Percentiles rank a stretch among this genome's conserved stretches.
Conservation (phyloP, 495 filamentous ascomycete species). For the Xylaria venustula region DNA sequence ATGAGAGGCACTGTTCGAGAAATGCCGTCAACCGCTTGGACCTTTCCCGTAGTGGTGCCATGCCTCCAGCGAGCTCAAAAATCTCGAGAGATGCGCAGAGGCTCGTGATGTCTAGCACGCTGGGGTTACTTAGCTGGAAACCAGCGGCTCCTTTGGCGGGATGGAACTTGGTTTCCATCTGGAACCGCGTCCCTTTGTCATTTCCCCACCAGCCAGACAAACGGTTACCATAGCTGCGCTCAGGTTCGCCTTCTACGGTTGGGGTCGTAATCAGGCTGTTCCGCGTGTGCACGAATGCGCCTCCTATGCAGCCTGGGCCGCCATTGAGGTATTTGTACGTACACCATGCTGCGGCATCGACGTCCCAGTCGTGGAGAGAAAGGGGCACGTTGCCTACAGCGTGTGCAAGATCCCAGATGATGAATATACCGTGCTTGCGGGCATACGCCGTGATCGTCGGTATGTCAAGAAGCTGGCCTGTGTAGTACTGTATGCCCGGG, state of each 20-base stretch:
- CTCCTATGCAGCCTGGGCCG: conserved; percentile 84
- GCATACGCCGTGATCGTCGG: conserved; percentile 78
- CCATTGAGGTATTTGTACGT: conserved; percentile 95
- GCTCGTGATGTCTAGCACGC: conserved; percentile 63
- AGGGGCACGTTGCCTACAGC: conserved; percentile 89
- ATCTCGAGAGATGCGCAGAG: conserved; percentile 75
- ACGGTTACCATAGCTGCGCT: conserved; percentile 50
- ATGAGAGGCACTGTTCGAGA: conserved; percentile 66
- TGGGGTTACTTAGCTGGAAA: conserved; percentile 70
- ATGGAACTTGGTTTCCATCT: conserved; percentile 74
- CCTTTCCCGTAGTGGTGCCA: conserved; percentile 69
- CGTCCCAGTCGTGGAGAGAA: conserved; percentile 84
- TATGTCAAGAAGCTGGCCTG: conserved; percentile 88
- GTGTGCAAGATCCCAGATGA: conserved; percentile 96
- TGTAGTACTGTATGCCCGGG: conserved; percentile 93
- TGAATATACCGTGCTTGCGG: conserved; percentile 68
- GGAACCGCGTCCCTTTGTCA: conserved; percentile 72
- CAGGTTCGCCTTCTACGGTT: conserved; percentile 32
- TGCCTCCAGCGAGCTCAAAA: conserved; percentile 67
- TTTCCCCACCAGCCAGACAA: conserved; percentile 91
- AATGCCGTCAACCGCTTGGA: conserved; percentile 76
- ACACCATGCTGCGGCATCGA: conserved; percentile 97
- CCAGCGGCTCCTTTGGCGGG: conserved; percentile 69
- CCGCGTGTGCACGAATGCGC: conserved; percentile 80
- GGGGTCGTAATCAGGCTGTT: conserved; percentile 57